Percentiles rank a stretch among this genome's conserved stretches.
Evolutionary conservation across 192 early-diverging fungal species (phyloP).

Genomic region (Entophlyctis luteolus): DNA sequence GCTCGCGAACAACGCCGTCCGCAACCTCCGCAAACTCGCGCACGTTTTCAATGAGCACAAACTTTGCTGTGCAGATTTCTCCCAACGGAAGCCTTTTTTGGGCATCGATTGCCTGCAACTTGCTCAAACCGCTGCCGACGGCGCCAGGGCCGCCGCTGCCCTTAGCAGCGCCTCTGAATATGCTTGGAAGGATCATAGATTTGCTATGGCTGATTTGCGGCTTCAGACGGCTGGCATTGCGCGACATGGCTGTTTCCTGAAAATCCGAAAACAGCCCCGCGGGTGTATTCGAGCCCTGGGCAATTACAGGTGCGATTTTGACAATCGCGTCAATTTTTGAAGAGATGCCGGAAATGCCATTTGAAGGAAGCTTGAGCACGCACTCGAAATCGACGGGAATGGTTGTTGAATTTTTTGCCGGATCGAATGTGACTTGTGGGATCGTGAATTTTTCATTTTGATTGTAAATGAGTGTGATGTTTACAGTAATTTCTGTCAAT

Average conservation of each 20-base stretch:
- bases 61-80: slow-evolving; percentile 7
- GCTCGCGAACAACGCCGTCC: not conserved
- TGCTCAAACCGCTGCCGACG: too few species aligned
- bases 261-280: too few species aligned
- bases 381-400: slow-evolving; percentile 20
- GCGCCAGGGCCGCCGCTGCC: too few species aligned
- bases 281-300: too few species aligned
- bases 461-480: slow-evolving; percentile 14
- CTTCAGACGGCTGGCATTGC: too few species aligned
- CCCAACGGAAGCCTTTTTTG: slow-evolving; percentile 13
- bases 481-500: slow-evolving; percentile 2
- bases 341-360: not conserved
- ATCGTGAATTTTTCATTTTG: slow-evolving; percentile 3
- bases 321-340: slow-evolving; percentile 10
- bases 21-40: not conserved
- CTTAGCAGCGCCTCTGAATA: too few species aligned
- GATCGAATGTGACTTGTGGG: slow-evolving; percentile 3
- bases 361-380: slow-evolving; percentile 1
- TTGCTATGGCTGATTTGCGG: not conserved
- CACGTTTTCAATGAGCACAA: slow-evolving; percentile 2
- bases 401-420: not conserved
- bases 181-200: slow-evolving; percentile 9
- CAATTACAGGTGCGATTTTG: slow-evolving; percentile 3
- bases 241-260: too few species aligned
- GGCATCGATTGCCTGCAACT: too few species aligned